Conservation (phyloP, 176 grass and related monocot genomes). For the Areca catechu region DNA sequence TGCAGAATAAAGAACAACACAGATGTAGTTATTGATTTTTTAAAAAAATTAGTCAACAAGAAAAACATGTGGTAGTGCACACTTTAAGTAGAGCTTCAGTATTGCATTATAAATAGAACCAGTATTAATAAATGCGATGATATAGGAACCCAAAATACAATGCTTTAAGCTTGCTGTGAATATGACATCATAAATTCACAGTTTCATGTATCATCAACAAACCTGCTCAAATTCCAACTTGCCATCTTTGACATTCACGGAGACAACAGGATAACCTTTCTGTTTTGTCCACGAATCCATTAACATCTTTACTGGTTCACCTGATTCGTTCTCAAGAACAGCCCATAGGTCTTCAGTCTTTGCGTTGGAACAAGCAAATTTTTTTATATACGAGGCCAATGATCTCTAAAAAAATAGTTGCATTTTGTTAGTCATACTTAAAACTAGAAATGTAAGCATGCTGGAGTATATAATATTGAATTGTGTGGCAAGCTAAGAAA, state of each 20-base stretch:
- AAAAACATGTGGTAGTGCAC: too few species aligned
- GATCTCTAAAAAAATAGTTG: slow-evolving; percentile 60
- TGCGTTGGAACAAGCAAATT: slow-evolving; percentile 79
- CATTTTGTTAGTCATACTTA: background rate
- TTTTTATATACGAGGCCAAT: slow-evolving; percentile 76
- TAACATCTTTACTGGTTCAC: slow-evolving; percentile 70
- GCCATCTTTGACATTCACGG: slow-evolving; percentile 43
- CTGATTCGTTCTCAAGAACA: slow-evolving; percentile 86
- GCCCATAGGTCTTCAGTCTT: slow-evolving; percentile 94
- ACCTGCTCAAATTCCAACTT: slow-evolving; percentile 81
- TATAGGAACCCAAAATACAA: too few species aligned
- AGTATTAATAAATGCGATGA: too few species aligned
- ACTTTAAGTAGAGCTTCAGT: too few species aligned
- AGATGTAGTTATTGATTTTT: too few species aligned
- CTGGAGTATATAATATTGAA: too few species aligned
- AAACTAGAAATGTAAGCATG: background rate
- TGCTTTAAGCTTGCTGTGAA: too few species aligned
- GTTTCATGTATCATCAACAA: background rate
- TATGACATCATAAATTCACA: too few species aligned
- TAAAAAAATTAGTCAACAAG: too few species aligned
- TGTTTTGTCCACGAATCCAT: slow-evolving; percentile 99
- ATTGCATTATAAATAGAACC: too few species aligned
- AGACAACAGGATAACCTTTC: slow-evolving; percentile 86
- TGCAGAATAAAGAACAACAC: too few species aligned
- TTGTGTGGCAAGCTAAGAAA: too few species aligned